Conservation (phyloP, 140 eudicot genomes). For the Ambrosia hybrid region DNA sequence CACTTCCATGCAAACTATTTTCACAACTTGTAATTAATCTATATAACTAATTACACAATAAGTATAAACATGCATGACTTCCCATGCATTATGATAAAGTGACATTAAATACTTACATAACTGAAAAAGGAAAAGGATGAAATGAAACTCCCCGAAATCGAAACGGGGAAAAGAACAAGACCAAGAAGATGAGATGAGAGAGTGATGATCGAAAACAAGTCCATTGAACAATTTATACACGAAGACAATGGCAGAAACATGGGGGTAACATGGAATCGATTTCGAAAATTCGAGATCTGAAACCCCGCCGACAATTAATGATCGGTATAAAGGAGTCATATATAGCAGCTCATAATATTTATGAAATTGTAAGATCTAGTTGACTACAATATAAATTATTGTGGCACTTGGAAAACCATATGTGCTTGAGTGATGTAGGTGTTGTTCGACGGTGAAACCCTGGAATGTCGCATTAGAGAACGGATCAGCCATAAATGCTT, state of each 20-base stretch:
- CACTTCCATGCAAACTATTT: neutral
- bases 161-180: slow-evolving; percentile 1
- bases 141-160: slow-evolving; percentile 15
- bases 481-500: slow-evolving; percentile 56
- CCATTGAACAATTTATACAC: slow-evolving; percentile 30
- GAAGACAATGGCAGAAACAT: slow-evolving; percentile 10
- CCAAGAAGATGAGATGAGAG: slow-evolving; percentile 13
- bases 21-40: too few species aligned
- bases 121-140: neutral
- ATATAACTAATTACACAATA: neutral
- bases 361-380: slow-evolving; percentile 32
- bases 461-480: slow-evolving; percentile 59
- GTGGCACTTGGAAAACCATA: slow-evolving; percentile 4
- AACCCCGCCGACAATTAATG: slow-evolving; percentile 27
- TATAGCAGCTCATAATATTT: neutral
- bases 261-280: slow-evolving; percentile 40
- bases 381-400: slow-evolving; percentile 32
- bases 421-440: neutral
- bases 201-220: slow-evolving; percentile 27
- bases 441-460: slow-evolving; percentile 25
- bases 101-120: slow-evolving; percentile 22
- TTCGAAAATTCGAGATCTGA: slow-evolving; percentile 43
- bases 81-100: neutral
- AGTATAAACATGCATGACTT: slow-evolving; percentile 2
- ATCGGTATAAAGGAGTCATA: neutral